Conservation (phyloP, 2,329 filamentous ascomycete species). For the Penicillium concentricum region DNA sequence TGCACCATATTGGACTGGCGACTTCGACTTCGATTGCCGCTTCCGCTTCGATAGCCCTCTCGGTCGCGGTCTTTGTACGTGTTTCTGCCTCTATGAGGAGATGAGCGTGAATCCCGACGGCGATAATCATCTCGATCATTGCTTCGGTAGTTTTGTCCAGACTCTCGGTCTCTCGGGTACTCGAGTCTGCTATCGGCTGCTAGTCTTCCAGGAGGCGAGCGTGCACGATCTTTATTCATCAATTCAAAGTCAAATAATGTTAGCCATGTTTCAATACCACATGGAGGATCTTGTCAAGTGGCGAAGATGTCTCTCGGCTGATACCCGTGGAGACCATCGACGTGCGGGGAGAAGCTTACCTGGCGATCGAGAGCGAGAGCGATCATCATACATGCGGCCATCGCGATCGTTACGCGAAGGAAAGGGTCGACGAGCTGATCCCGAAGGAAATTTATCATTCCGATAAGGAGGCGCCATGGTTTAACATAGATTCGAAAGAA, state of each 20-base stretch:
- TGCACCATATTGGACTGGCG: slow-evolving; percentile 40
- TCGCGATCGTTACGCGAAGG: slow-evolving; percentile 39
- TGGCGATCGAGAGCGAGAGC: slow-evolving; percentile 43
- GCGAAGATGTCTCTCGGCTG: slow-evolving; percentile 18
- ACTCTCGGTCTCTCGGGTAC: slow-evolving; percentile 33
- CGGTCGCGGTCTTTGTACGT: slow-evolving; percentile 47
- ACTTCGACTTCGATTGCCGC: slow-evolving; percentile 38
- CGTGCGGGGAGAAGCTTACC: slow-evolving; percentile 47
- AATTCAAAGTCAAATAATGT: slow-evolving; percentile 26
- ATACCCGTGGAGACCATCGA: slow-evolving; percentile 25
- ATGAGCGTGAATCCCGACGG: slow-evolving; percentile 34
- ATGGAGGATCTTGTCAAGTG: slow-evolving; percentile 16
- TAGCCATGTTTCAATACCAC: slow-evolving; percentile 36
- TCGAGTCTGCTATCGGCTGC: slow-evolving; percentile 39
- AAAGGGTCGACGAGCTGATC: slow-evolving; percentile 24
- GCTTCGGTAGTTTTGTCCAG: slow-evolving; percentile 32
- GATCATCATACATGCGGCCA: slow-evolving; percentile 49
- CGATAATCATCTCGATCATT: slow-evolving; percentile 39
- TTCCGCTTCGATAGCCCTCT: slow-evolving; percentile 45
- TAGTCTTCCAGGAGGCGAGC: slow-evolving; percentile 37
- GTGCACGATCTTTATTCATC: slow-evolving; percentile 37
- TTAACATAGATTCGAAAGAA: background rate
- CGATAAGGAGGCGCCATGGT: slow-evolving; percentile 24
- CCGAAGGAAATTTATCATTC: slow-evolving; percentile 29
- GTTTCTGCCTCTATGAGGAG: slow-evolving; percentile 37